Base-by-base conservation (phyloP, 768 basidiomycete genomes). In the Xerocomus potaroensis region DNA sequence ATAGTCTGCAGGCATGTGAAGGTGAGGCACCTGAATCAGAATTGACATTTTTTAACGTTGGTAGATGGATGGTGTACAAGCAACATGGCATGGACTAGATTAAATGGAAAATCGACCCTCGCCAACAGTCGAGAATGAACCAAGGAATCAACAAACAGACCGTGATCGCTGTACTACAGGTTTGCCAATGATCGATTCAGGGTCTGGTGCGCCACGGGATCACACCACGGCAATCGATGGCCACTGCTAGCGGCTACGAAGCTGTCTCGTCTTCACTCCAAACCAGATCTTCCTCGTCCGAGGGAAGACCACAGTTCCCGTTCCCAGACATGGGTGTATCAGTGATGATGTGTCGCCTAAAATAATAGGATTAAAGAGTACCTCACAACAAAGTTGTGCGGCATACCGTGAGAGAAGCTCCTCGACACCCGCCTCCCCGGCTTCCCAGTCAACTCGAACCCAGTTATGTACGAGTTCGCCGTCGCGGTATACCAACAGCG, bases 401-500 rank as follows among this genome's bases (percentile, higher is more conserved):
- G 35, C 35, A 45, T 50, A 87, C 86, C 73, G 79, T 56, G 75
- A 71, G 14, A 90, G 70, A 7, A 87, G 67, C 35, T 86, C 84
- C 51, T 87, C 83, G 0, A 90, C 58, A 21, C 81, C 84, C n/a
- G 74, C 75, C 27, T 68, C 59, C 11, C 81, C 82, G 0, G 84
- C 86, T 62, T 88, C 87, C 89, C 87, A 91, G 62, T 91, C 88
- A 4, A 91, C 87, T 21, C 89, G 74, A 8, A 91, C 84, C 89
- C 89, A 91, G 40, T 87, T 87, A 56, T 88, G 78, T n/a, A 89
- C 79, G n/a, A 91, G 77, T 50, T 88, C 80, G 15, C 89, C 87
- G 47, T 78, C 81, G 15, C 81, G 83, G 56, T 91, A 91, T 4
- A 87, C 84, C 11, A 89, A 74, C 59, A 89, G 63, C 1, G 87